Evolutionary conservation across 2,329 filamentous ascomycete species (phyloP).

Genomic region (Orbilia brochopaga): DNA sequence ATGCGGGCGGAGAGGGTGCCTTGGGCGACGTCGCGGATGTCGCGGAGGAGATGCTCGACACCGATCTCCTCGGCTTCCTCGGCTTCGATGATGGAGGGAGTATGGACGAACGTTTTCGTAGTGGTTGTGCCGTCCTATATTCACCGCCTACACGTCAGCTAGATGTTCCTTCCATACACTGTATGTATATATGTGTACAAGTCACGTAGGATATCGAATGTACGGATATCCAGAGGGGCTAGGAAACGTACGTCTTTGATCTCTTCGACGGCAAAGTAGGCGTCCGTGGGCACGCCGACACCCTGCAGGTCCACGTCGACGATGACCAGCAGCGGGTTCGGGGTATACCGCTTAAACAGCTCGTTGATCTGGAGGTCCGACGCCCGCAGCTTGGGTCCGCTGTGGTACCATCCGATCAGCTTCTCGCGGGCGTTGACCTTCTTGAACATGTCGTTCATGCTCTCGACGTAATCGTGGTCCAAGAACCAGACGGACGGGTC

Average conservation of each 20-base stretch:
- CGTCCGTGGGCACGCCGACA: slow-evolving; percentile 95
- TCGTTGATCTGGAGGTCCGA: slow-evolving; percentile 99
- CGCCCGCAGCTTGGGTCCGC: slow-evolving; percentile 91
- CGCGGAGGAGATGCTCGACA: slow-evolving; percentile 94
- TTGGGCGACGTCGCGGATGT: slow-evolving; percentile 97
- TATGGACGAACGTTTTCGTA: slow-evolving; percentile 96
- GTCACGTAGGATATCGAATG: slow-evolving; percentile 11
- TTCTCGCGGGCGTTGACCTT: slow-evolving; percentile 99
- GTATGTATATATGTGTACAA: slow-evolving; percentile 5
- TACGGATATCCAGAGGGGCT: slow-evolving; percentile 1
- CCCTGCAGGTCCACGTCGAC: slow-evolving; percentile 98
- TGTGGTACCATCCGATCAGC: slow-evolving; percentile 99
- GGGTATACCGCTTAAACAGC: slow-evolving; percentile 98
- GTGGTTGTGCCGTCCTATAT: slow-evolving; percentile 92
- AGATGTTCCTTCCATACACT: slow-evolving; percentile 14
- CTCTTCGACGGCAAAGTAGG: slow-evolving; percentile 98
- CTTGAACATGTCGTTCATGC: slow-evolving; percentile 99
- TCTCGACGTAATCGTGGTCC: slow-evolving; percentile 99
- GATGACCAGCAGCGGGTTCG: slow-evolving; percentile 94
- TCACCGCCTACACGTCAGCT: slow-evolving; percentile 9
- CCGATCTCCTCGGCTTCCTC: slow-evolving; percentile 99
- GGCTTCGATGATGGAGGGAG: slow-evolving; percentile 95
- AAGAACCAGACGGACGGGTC: slow-evolving; percentile 99
- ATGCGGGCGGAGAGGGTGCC: slow-evolving; percentile 95
- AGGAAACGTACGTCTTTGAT: slow-evolving; percentile 85